Evolutionary conservation across 345 rosid genomes (phyloP).

Genomic region (Eucalyptus decipiens): DNA sequence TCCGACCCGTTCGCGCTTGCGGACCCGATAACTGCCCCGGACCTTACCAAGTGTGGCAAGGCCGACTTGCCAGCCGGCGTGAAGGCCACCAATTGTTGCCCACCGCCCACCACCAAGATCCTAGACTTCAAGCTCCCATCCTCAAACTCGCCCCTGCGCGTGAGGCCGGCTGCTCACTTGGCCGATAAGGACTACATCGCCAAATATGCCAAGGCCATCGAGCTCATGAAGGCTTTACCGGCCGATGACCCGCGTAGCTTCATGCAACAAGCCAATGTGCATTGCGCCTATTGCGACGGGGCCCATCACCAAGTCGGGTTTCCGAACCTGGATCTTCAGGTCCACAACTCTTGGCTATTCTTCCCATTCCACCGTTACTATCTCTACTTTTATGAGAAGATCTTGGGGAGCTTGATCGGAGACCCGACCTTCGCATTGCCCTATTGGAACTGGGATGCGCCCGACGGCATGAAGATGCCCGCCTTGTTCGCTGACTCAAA

Average conservation of each 20-base stretch:
- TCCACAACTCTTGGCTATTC: slow-evolving; percentile 54
- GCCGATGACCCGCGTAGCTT: slow-evolving; percentile 48
- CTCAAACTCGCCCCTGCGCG: slow-evolving; percentile 2
- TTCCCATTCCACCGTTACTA: slow-evolving; percentile 50
- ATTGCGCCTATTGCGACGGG: slow-evolving; percentile 58
- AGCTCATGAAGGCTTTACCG: slow-evolving; percentile 51
- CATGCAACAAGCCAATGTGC: slow-evolving; percentile 41
- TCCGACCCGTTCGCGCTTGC: slow-evolving; percentile 20
- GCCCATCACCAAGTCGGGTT: slow-evolving; percentile 47
- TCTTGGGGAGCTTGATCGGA: slow-evolving; percentile 34
- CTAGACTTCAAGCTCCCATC: slow-evolving; percentile 25
- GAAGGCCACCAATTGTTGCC: slow-evolving; percentile 32
- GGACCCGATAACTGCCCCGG: slow-evolving; percentile 24
- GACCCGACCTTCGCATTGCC: slow-evolving; percentile 52
- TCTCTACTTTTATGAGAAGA: slow-evolving; percentile 41
- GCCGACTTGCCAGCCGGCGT: slow-evolving; percentile 25
- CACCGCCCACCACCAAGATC: slow-evolving; percentile 24
- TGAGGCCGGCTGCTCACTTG: slow-evolving; percentile 37
- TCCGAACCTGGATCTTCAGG: slow-evolving; percentile 33
- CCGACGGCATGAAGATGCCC: slow-evolving; percentile 47
- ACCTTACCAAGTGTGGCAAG: slow-evolving; percentile 18
- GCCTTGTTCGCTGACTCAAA: slow-evolving; percentile 18
- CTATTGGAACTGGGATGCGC: slow-evolving; percentile 58
- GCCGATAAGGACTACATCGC: slow-evolving; percentile 15
- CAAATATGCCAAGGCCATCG: slow-evolving; percentile 31